Base-by-base conservation (phyloP, 257 asterid species). In the Lithospermum erythrorhizon region DNA sequence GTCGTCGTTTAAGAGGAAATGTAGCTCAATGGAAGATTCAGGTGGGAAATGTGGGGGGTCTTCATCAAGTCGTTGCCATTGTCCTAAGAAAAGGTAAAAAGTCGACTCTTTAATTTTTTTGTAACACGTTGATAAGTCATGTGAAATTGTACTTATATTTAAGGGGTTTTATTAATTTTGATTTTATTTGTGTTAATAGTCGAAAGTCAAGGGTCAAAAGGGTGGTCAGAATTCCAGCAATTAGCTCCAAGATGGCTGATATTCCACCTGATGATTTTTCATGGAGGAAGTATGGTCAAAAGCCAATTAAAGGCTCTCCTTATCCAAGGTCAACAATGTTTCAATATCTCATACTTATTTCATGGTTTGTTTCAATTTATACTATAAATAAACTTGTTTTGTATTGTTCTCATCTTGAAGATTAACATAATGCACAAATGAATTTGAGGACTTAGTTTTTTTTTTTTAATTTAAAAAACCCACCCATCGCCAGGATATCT, bases 301-400 rank as follows among this genome's bases (percentile, higher is more conserved):
- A 88, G 74, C 96, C 96, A 25, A 88, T 88, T 76, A 88, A 88
- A 55, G 96, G 96, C n/a, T 87, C 96, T 27, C 96, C 96, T 67
- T 91, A 85, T 79, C 96, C 96, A 24, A 81, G 96, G 96, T 87
- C 76, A 81, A 56, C 21, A 57, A 68, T 25, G 18, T 67, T 58
- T 5, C 11, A 1, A 20, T 19, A 22, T n/a, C 8, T 18, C 6
- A 23, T 35, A 32, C 58, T 66, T 58, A 56, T 55, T 21, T 21
- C 2, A 2, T 48, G 0, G 1, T 21, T 22, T 58, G n/a, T n/a
- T 23, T 17, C 9, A n/a, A 14, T 52, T 11, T 53, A 0, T 35
- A 7, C 9, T 6, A 7, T 35, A 7, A 35, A 35, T 35, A 10
- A 35, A 1, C 45, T 35, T 6, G 1, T 8, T 35, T 4, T 41